Evolutionary conservation across 2,329 filamentous ascomycete species (phyloP).

Genomic region (Pseudogymnoascus sp.): DNA sequence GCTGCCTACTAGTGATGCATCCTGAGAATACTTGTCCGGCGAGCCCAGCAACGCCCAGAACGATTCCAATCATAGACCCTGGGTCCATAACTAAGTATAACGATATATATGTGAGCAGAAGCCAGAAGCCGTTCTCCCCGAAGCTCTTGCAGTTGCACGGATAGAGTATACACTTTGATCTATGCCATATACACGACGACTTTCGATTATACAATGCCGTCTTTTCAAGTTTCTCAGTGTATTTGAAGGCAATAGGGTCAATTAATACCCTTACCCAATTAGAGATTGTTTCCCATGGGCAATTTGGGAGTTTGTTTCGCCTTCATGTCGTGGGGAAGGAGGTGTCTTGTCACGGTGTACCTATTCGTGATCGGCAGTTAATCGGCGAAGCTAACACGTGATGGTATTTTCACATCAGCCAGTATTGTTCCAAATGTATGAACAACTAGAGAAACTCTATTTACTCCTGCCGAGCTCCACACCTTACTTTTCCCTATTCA

Average conservation of each 20-base stretch:
- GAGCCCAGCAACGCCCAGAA: slow-evolving; percentile 39
- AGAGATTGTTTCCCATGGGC: not conserved
- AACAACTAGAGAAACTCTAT: slow-evolving; percentile 2
- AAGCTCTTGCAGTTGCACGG: not conserved
- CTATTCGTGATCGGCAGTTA: not conserved
- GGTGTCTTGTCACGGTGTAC: not conserved
- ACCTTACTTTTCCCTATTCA: not conserved
- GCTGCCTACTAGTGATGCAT: slow-evolving; percentile 35
- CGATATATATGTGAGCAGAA: not conserved
- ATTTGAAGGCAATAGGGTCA: not conserved
- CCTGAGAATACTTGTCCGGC: slow-evolving; percentile 40
- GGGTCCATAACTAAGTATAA: slow-evolving; percentile 32
- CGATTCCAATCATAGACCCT: slow-evolving; percentile 36
- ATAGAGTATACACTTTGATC: not conserved
- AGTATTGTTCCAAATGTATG: not conserved
- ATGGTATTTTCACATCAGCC: not conserved
- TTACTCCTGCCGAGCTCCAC: not conserved
- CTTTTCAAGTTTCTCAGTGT: not conserved
- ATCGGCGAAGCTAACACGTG: not conserved
- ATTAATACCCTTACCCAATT: not conserved
- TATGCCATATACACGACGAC: not conserved
- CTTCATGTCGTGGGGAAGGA: not conserved
- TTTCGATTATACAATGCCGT: not conserved
- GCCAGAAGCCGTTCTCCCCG: not conserved
- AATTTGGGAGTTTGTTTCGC: not conserved